These are phyloP conservation scores for Hymenoscyphus fructigenus DNA, from an alignment of 2,329 filamentous ascomycete species.

Conservation along the genomic window DNA sequence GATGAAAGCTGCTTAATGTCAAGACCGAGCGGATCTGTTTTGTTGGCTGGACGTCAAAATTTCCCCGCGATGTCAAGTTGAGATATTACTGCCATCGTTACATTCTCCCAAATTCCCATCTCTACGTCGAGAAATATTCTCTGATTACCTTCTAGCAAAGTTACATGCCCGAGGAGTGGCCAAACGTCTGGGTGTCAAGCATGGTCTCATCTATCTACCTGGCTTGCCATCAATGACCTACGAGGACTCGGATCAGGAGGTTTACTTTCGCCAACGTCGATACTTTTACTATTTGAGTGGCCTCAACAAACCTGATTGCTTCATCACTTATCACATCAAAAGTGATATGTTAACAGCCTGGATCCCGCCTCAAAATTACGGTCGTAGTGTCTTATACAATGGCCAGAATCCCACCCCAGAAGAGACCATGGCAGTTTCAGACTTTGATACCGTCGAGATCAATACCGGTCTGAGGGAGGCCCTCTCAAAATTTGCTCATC, in stretches of 20 bases:
- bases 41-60: not conserved
- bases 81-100: not conserved
- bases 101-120: not conserved
- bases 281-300: constrained; percentile 63
- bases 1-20: not conserved
- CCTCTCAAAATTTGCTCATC: constrained; percentile 42
- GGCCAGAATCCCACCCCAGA: constrained; percentile 59
- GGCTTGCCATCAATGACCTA: constrained; percentile 49
- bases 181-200: constrained; percentile 40
- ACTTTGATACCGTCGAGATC: constrained; percentile 71
- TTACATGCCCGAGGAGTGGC: constrained; percentile 49
- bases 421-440: constrained; percentile 60
- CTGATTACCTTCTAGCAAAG: constrained; percentile 42
- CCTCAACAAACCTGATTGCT: constrained; percentile 52
- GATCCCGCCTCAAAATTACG: constrained; percentile 66
- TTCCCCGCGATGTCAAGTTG: not conserved
- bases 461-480: constrained; percentile 52
- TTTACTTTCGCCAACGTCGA: constrained; percentile 56
- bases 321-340: constrained; percentile 56
- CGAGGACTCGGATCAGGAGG: constrained; percentile 59
- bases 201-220: constrained; percentile 56
- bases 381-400: constrained; percentile 59
- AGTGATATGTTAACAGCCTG: constrained; percentile 68
- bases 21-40: not conserved
- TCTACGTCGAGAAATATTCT: not conserved